phyloP scores from a whole-genome alignment of 225 moss, liverwort and hornwort species.

The Marchantia polymorpha region DNA sequence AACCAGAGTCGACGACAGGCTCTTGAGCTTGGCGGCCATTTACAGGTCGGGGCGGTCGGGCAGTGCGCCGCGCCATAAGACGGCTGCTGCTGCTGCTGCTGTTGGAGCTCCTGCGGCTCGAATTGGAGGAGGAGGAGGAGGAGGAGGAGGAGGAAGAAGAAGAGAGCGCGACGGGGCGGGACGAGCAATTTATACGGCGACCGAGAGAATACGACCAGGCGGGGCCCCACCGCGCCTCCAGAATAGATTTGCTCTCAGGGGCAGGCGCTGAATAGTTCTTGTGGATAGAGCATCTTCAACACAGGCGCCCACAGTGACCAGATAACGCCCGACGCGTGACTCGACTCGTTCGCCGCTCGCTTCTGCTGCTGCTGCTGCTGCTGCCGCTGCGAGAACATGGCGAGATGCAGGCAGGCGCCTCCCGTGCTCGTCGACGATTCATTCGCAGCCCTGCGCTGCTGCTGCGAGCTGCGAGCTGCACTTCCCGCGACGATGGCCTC shows the following conservation, averaged over 20 bases:
- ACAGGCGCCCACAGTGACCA: neutral
- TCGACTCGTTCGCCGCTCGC: neutral
- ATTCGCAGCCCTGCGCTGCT: too few relatives aligned
- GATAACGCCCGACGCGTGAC: neutral
- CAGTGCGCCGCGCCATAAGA: neutral
- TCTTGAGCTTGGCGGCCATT: conserved; percentile 4
- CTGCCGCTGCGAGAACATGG: too few relatives aligned
- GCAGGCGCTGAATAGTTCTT: conserved; percentile 5
- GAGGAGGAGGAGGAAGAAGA: too few relatives aligned
- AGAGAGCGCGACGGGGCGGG: too few relatives aligned
- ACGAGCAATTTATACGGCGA: neutral
- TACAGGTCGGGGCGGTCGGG: neutral
- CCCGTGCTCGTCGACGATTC: too few relatives aligned
- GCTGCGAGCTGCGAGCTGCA: too few relatives aligned
- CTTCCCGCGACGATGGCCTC: too few relatives aligned
- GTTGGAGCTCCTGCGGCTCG: neutral
- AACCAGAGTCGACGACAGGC: neutral
- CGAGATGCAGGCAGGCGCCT: neutral
- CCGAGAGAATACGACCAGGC: neutral
- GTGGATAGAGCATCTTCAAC: neutral
- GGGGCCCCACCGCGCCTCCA: neutral
- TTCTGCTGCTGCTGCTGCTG: too few relatives aligned
- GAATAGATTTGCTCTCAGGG: neutral
- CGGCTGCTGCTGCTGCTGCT: too few relatives aligned
- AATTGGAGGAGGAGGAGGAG: neutral